Evolutionary conservation across 2,329 filamentous ascomycete genomes (phyloP).

Genomic region (Colletotrichum trifolii): DNA sequence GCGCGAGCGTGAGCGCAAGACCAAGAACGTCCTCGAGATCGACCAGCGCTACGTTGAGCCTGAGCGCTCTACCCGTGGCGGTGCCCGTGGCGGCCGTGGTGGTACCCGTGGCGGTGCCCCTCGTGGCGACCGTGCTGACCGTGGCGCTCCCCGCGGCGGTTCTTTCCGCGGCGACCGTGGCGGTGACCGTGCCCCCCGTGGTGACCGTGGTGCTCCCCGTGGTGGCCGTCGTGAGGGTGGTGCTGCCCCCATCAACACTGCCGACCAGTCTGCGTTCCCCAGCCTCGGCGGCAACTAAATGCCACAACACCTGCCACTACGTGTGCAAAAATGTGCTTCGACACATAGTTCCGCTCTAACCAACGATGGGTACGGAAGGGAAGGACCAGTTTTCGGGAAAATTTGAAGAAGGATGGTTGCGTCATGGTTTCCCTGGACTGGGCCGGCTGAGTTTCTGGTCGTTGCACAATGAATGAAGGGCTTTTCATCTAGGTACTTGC

Average conservation of each 20-base stretch:
- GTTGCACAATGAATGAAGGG: conserved; percentile 38
- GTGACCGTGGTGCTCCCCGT: conserved; percentile 54
- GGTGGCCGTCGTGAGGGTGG: conserved; percentile 56
- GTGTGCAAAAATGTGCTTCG: conserved; percentile 33
- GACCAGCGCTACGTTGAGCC: conserved; percentile 85
- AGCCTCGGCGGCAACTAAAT: conserved; percentile 67
- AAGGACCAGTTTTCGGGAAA: conserved; percentile 36
- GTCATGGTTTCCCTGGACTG: conserved; percentile 36
- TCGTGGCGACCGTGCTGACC: conserved; percentile 57
- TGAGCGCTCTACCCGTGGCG: conserved; percentile 50
- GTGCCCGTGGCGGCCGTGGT: conserved; percentile 63
- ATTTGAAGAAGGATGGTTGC: conserved; percentile 35
- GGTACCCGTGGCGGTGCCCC: conserved; percentile 64
- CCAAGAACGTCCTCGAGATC: conserved; percentile 90
- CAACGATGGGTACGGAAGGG: conserved; percentile 34
- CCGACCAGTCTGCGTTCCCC: conserved; percentile 69
- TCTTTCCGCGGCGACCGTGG: conserved; percentile 47
- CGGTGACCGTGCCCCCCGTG: conserved; percentile 50
- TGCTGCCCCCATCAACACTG: conserved; percentile 65
- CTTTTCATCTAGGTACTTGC: conserved; percentile 37
- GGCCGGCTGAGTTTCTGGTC: conserved; percentile 37
- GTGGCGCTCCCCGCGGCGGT: conserved; percentile 56
- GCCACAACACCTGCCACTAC: conserved; percentile 35
- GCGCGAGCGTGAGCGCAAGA: conserved; percentile 90
- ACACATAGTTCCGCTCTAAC: conserved; percentile 36